Base-by-base conservation (phyloP, 73 alveolate species). In the Paraurostyla sp. region DNA sequence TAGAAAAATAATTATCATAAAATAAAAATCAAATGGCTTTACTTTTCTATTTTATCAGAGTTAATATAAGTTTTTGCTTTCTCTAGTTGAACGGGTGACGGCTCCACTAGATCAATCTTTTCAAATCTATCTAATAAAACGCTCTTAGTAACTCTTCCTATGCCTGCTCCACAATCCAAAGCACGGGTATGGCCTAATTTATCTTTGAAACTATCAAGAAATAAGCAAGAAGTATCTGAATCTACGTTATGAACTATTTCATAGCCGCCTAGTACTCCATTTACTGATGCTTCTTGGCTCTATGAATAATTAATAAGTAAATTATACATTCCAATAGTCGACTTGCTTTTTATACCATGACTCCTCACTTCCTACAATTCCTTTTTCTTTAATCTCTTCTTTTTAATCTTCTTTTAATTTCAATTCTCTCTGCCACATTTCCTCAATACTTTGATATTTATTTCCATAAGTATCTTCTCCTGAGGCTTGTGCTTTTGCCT, bases 101-200 rank as follows among this genome's bases (percentile, higher is more conserved):
- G 96, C 54, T 94, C 98, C 1, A 94, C 71, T 35, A 94, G 58
- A 71, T 94, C 98, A 4, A 93, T 80, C 25, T 89, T 69, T 3
- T 94, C 94, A 80, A 93, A 94, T 42, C 83, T 30, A 41, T 84
- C 84, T 41, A 89, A 22, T 16, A 94, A 81, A 25, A 94, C 63
- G 23, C 60, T 62, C 65, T 93, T 93, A 1, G 96, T 89, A 0
- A 94, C 92, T 90, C 98, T 81, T 33, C 98, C 98, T 25, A 94
- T 94, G 48, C 98, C 98, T 27, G 96, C 96, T 16, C 97, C 98
- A 78, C 96, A 90, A 40, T 94, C 98, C 2, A 94, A 63, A 20
- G 94, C 97, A 50, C 91, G 88, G 9, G 27, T 56, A 20, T 80
- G 71, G 4, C 90, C 89, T 2, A 93, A 38, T 69, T 48, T 46